phyloP scores from a whole-genome alignment of 352 stramenopile species.

The Pythium volutum region DNA sequence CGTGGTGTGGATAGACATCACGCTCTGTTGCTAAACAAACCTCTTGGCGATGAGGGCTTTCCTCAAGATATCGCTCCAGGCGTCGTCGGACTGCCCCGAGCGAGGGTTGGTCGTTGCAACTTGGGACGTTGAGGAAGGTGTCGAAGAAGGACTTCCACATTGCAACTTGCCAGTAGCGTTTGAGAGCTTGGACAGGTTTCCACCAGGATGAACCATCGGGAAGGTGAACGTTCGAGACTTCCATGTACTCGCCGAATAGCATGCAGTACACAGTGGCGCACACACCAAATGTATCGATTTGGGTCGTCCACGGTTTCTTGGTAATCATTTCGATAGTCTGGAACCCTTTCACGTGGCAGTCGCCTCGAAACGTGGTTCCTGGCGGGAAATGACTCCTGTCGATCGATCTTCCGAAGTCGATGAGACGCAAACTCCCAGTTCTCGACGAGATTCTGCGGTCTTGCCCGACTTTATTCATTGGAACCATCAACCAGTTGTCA shows the following conservation, averaged over 20 bases:
- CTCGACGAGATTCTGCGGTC: constrained; percentile 1
- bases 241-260: constrained; percentile 85
- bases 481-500: constrained; percentile 80
- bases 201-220: constrained; percentile 32
- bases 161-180: constrained; percentile 75
- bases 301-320: constrained; percentile 64
- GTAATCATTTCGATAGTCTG: constrained; percentile 85
- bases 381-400: constrained; percentile 59
- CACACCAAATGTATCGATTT: constrained; percentile 86
- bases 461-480: constrained; percentile 15
- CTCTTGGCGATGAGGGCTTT: constrained; percentile 40
- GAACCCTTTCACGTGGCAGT: constrained; percentile 84
- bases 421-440: constrained; percentile 60
- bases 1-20: background rate
- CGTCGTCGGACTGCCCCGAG: constrained; percentile 37
- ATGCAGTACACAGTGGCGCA: constrained; percentile 75
- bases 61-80: constrained; percentile 55
- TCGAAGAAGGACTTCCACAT: constrained; percentile 79
- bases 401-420: constrained; percentile 85
- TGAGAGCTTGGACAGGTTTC: constrained; percentile 54
- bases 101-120: constrained; percentile 63
- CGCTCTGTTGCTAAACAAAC: constrained; percentile 20
- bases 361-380: constrained; percentile 56
- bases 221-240: constrained; percentile 38
- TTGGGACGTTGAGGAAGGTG: constrained; percentile 64